Evolutionary conservation across 495 filamentous ascomycete species (phyloP).

Genomic region (Lasiosphaeria hispida): DNA sequence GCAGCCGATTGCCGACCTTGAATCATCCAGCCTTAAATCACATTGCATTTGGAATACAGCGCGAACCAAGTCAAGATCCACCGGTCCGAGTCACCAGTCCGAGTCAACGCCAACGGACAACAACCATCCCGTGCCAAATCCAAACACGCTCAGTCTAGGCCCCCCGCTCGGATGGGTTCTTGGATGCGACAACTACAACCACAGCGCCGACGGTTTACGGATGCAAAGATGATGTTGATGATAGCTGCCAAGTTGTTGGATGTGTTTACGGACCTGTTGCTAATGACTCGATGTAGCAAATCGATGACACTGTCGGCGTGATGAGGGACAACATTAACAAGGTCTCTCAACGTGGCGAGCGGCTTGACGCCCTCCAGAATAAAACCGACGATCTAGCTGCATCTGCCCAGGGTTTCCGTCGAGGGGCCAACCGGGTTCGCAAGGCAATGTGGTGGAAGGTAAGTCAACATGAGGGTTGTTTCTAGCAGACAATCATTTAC

Average conservation of each 20-base stretch:
- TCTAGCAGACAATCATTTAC: not conserved
- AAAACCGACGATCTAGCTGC: slow-evolving; percentile 92
- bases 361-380: slow-evolving; percentile 85
- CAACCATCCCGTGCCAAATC: no score
- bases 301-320: slow-evolving; percentile 86
- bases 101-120: no score
- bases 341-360: slow-evolving; percentile 85
- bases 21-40: no score
- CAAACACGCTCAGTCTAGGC: no score
- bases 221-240: no score
- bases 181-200: no score
- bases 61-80: no score
- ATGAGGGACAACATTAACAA: slow-evolving; percentile 96
- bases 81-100: no score
- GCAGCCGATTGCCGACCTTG: no score
- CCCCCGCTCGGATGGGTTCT: no score
- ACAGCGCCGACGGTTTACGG: no score
- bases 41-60: no score
- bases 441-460: slow-evolving; percentile 79
- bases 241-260: not conserved
- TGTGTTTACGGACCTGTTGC: not conserved
- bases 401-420: slow-evolving; percentile 89
- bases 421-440: slow-evolving; percentile 89
- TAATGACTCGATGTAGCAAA: slow-evolving; percentile 64
- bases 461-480: not conserved